Evolutionary conservation across 768 basidiomycete species (phyloP).

Genomic region (Phlegmacium glaucopus): DNA sequence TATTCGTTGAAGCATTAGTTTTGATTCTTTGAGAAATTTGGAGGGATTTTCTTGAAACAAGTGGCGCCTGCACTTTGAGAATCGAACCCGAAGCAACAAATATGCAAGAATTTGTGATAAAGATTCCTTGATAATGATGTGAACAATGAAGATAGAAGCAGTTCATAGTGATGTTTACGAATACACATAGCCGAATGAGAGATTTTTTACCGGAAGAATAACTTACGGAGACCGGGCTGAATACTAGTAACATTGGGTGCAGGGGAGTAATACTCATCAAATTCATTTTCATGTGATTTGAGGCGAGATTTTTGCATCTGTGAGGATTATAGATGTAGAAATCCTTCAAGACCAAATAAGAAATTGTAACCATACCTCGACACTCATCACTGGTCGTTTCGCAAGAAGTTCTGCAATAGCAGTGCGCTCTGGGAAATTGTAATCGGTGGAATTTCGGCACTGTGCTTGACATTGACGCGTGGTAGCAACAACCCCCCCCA

Average conservation of each 20-base stretch:
- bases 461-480: slow-evolving; percentile 77
- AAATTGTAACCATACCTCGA: slow-evolving; percentile 46
- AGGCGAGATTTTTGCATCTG: slow-evolving; percentile 72
- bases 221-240: slow-evolving; percentile 42
- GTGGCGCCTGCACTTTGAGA: no score
- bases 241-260: slow-evolving; percentile 16
- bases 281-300: slow-evolving; percentile 44
- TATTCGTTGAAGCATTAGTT: no score
- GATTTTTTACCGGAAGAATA: slow-evolving; percentile 42
- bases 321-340: slow-evolving; percentile 5
- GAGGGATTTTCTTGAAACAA: no score
- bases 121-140: background rate
- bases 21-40: no score
- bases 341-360: background rate
- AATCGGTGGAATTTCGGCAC: slow-evolving; percentile 58
- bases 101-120: no score
- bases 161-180: slow-evolving; percentile 2
- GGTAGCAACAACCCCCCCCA: slow-evolving; percentile 79
- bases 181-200: slow-evolving; percentile 11
- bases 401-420: slow-evolving; percentile 54
- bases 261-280: slow-evolving; percentile 35
- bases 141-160: background rate
- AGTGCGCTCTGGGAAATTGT: slow-evolving; percentile 56
- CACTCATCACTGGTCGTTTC: slow-evolving; percentile 60
- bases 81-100: no score